phyloP scores from a whole-genome alignment of 1,284 basidiomycete genomes.

The Irpex sp. region DNA sequence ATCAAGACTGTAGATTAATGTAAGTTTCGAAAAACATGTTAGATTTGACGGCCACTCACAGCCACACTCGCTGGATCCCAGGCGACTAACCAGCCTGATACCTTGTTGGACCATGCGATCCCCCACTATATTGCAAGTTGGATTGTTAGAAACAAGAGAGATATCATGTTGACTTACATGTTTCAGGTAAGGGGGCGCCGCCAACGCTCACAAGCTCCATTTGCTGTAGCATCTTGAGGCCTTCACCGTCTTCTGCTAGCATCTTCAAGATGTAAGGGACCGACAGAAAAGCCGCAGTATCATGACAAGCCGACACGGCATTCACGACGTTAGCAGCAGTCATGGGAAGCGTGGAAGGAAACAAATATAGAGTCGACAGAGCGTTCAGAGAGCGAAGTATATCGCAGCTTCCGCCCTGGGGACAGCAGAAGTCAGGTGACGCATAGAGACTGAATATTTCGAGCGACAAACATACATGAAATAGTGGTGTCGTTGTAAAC shows the following conservation, averaged over 20 bases:
- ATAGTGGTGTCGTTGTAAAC: slow-evolving; percentile 12
- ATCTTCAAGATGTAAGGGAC: slow-evolving; percentile 13
- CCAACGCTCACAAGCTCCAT: slow-evolving; percentile 13
- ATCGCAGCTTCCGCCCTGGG: slow-evolving; percentile 11
- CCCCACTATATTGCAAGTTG: slow-evolving; percentile 6
- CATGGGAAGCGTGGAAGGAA: slow-evolving; percentile 9
- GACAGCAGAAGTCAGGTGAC: background rate
- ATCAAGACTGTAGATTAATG: slow-evolving; percentile 7
- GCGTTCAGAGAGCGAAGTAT: slow-evolving; percentile 11
- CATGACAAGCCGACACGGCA: slow-evolving; percentile 5
- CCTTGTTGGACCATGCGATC: slow-evolving; percentile 10
- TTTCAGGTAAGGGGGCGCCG: slow-evolving; percentile 10
- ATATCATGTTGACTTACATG: background rate
- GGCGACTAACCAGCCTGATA: slow-evolving; percentile 9
- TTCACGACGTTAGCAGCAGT: slow-evolving; percentile 5
- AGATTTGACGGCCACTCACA: slow-evolving; percentile 1
- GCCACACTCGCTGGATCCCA: slow-evolving; percentile 14
- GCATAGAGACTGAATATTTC: background rate
- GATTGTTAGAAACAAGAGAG: background rate
- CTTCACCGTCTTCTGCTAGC: slow-evolving; percentile 6
- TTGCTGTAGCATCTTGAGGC: slow-evolving; percentile 9
- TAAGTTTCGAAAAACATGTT: background rate
- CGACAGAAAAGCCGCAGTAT: slow-evolving; percentile 7
- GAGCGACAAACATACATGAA: slow-evolving; percentile 7
- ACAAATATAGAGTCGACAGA: slow-evolving; percentile 9